Percentiles rank a stretch among this genome's conserved stretches.
These are phyloP conservation scores for Thraustochytrium striatum DNA, from an alignment of 352 stramenopile species.

Conservation along the genomic window DNA sequence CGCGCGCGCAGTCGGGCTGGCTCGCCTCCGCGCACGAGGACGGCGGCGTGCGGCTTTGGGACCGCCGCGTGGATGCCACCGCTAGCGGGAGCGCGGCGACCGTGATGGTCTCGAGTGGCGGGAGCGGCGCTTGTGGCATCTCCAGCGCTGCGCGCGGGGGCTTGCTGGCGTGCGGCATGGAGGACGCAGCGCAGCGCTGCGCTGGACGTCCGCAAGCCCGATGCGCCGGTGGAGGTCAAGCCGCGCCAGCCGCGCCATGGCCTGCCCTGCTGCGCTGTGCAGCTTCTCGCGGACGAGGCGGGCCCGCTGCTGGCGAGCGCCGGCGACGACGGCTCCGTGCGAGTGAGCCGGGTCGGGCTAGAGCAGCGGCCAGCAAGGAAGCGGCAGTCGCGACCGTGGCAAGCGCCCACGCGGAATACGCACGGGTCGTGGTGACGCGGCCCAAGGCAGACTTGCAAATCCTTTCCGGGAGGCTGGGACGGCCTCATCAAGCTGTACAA, in stretches of 20 bases:
- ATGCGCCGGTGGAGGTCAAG: background rate
- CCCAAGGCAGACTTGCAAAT: background rate
- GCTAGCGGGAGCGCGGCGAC: background rate
- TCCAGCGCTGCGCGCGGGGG: background rate
- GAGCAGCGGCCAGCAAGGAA: too few relatives aligned
- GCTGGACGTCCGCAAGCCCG: background rate
- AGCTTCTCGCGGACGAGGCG: background rate
- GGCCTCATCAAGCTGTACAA: background rate
- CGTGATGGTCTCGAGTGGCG: too few relatives aligned
- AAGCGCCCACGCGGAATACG: conserved; percentile 23
- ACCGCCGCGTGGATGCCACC: background rate
- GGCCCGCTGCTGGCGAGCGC: background rate
- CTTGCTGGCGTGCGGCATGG: background rate
- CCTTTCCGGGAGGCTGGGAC: conserved; percentile 37
- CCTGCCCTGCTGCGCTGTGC: conserved; percentile 9
- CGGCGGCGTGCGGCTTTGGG: conserved; percentile 16
- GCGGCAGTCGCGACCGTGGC: too few relatives aligned
- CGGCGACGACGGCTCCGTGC: conserved; percentile 13
- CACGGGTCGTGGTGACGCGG: background rate
- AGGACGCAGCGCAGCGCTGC: too few relatives aligned
- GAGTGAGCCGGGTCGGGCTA: too few relatives aligned
- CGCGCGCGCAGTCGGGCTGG: background rate
- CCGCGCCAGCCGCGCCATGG: background rate
- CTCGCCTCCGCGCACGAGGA: conserved; percentile 26
- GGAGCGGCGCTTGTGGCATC: too few relatives aligned